Evolutionary conservation across 176 grass and related monocot species (phyloP).

Genomic region (sorghum (Sorghum bicolor)): DNA sequence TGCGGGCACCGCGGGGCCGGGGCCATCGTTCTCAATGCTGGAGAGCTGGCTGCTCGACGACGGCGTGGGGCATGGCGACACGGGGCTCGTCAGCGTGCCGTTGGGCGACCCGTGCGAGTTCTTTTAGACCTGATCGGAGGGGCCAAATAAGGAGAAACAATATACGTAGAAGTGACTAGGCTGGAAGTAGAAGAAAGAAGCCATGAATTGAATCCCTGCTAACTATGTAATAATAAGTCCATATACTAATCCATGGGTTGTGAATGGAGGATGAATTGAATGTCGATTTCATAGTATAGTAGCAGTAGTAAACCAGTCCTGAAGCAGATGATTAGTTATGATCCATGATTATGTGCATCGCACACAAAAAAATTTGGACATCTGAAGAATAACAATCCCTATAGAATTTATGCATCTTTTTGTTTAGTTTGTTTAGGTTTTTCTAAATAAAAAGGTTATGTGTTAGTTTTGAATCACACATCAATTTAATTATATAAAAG

Average conservation of each 20-base stretch:
- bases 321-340: not conserved
- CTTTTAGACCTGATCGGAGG: constrained; percentile 39
- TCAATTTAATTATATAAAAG: not conserved
- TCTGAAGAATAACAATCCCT: constrained; percentile 23
- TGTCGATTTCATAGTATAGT: not conserved
- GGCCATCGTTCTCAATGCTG: constrained; percentile 47
- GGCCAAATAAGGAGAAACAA: not conserved
- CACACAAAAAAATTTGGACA: constrained; percentile 48
- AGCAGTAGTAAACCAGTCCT: not conserved
- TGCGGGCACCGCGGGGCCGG: not conserved
- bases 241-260: constrained; percentile 20
- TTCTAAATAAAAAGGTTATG: not conserved
- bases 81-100: constrained; percentile 48
- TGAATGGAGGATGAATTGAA: not conserved
- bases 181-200: constrained; percentile 19
- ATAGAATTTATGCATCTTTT: not conserved
- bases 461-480: not conserved
- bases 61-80: constrained; percentile 48
- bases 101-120: constrained; percentile 49
- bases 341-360: not conserved
- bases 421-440: not conserved
- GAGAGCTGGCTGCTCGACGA: constrained; percentile 89
- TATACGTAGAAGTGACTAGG: not conserved
- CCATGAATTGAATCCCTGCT: too few species aligned
- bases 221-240: constrained; percentile 6